A percentile compares a stretch with the other conserved stretches of the same genome.
Conservation (phyloP, 2,329 filamentous ascomycete genomes). For the Madurella fahalii region DNA sequence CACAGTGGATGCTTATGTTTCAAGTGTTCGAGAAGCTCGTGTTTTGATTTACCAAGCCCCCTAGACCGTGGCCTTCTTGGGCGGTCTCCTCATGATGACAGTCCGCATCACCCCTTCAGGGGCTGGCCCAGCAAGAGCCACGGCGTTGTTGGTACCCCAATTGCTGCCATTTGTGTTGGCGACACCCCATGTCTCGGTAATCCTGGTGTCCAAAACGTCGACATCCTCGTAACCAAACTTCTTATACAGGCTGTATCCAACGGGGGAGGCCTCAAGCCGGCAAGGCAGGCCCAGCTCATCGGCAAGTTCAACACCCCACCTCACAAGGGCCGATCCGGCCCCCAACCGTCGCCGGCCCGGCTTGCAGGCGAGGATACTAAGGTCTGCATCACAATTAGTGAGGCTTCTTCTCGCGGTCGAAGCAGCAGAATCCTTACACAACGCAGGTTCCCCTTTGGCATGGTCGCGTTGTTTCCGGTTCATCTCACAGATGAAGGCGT, state of each 20-base stretch:
- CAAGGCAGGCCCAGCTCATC: conserved; percentile 25
- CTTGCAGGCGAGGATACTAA: conserved; percentile 26
- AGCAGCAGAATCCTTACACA: conserved; percentile 23
- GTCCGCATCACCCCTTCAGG: conserved; percentile 23
- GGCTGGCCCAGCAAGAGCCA: conserved; percentile 21
- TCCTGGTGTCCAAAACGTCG: conserved; percentile 25
- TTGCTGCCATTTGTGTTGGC: conserved; percentile 18
- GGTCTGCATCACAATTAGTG: conserved; percentile 18
- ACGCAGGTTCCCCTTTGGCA: conserved; percentile 25
- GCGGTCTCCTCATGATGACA: conserved; percentile 28
- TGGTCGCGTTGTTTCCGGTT: conserved; percentile 14
- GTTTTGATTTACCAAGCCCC: neutral
- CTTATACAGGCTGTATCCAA: conserved; percentile 28
- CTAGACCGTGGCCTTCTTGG: conserved; percentile 1
- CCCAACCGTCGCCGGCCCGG: conserved; percentile 25
- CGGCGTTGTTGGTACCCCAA: conserved; percentile 27
- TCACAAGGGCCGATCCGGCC: conserved; percentile 28
- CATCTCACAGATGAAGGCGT: conserved; percentile 28
- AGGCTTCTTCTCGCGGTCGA: too few relatives aligned
- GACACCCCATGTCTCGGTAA: conserved; percentile 22
- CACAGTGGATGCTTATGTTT: neutral
- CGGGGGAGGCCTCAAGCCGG: conserved; percentile 29
- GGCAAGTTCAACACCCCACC: conserved; percentile 26
- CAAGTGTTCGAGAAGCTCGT: neutral
- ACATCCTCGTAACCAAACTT: conserved; percentile 28